Conservation (phyloP, 345 rosid species). For the Rubroshorea leprosula region DNA sequence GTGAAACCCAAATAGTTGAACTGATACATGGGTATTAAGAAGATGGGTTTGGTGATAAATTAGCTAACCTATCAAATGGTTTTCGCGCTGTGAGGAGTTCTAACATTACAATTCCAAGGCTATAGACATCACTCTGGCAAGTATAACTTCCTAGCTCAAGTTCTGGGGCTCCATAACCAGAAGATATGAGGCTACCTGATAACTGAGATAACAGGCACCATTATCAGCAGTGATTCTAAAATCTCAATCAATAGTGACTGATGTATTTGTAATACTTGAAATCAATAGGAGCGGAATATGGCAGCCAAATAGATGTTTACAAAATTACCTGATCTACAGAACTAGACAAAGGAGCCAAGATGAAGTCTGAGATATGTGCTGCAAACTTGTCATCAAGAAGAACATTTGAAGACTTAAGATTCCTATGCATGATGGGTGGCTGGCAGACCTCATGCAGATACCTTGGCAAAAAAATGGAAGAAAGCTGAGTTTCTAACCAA, state of each 20-base stretch:
- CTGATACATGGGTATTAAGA: too few species aligned
- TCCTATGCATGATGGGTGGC: constrained; percentile 68
- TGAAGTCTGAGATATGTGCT: constrained; percentile 71
- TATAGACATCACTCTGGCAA: constrained; percentile 83
- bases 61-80: constrained; percentile 68
- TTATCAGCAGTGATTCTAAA: background rate
- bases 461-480: constrained; percentile 29
- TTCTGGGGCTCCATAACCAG: constrained; percentile 72
- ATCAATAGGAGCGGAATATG: background rate
- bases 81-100: constrained; percentile 86
- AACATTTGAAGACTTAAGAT: constrained; percentile 72
- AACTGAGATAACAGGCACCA: constrained; percentile 11
- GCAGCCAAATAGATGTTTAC: background rate
- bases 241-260: too few species aligned
- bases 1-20: too few species aligned
- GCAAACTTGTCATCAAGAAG: constrained; percentile 66
- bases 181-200: constrained; percentile 10
- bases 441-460: constrained; percentile 83
- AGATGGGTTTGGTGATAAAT: background rate
- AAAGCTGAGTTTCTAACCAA: constrained; percentile 6
- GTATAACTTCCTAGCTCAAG: constrained; percentile 71
- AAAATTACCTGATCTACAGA: constrained; percentile 51
- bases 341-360: constrained; percentile 61
- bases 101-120: constrained; percentile 93
- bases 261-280: too few species aligned